Evolutionary conservation across 176 grass and related monocot species (phyloP).

Genomic region (Hyparrhenia diplandra): DNA sequence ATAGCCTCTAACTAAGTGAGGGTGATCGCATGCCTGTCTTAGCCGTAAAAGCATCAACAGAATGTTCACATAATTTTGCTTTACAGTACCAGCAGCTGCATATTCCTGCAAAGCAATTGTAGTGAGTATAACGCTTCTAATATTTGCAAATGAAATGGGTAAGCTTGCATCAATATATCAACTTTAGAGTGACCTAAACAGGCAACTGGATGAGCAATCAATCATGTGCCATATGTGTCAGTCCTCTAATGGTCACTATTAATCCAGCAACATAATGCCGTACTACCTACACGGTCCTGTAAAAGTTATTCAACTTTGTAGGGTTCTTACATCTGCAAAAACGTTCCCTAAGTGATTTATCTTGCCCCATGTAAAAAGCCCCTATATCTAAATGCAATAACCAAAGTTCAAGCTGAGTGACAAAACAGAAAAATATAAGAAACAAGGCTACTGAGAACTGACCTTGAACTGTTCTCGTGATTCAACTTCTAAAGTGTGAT

Average conservation of each 20-base stretch:
- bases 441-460: constrained; percentile 2
- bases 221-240: background rate
- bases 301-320: background rate
- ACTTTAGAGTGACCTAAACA: background rate
- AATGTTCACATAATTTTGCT: constrained; percentile 99
- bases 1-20: constrained; percentile 76
- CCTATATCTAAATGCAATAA: background rate
- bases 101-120: constrained; percentile 65
- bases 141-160: background rate
- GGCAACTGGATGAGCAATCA: background rate
- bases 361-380: background rate
- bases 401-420: background rate
- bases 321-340: background rate
- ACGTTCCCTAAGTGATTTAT: background rate
- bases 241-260: background rate
- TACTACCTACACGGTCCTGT: background rate
- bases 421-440: constrained; percentile 7
- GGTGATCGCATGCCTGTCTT: constrained; percentile 93
- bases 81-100: constrained; percentile 93
- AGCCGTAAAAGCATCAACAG: constrained; percentile 97
- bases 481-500: constrained; percentile 78
- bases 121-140: constrained; percentile 14
- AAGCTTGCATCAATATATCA: background rate
- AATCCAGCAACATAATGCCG: background rate
- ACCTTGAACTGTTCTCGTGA: constrained; percentile 98